A percentile compares a stretch with the other conserved stretches of the same genome.
Evolutionary conservation across 345 rosid species (phyloP).

Genomic region (Pseudoturritis turrita): DNA sequence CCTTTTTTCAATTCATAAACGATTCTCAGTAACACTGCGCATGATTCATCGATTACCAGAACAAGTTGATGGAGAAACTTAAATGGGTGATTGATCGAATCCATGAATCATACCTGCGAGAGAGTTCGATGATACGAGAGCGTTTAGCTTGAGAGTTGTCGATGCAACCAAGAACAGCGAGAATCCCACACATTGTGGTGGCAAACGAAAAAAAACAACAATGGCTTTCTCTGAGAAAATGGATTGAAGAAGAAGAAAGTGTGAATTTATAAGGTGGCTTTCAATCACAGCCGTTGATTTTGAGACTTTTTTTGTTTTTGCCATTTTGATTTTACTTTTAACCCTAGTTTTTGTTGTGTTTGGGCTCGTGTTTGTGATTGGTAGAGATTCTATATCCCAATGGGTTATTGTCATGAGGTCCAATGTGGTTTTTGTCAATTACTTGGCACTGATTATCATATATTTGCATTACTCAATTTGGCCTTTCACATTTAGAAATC

Average conservation of each 20-base stretch:
- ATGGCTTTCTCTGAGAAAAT: neutral
- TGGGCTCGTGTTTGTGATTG: neutral
- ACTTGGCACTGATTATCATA: neutral
- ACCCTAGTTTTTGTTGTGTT: neutral
- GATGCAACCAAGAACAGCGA: constrained; percentile 69
- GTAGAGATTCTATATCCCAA: neutral
- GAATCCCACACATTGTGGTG: constrained; percentile 78
- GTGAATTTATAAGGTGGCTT: constrained; percentile 22
- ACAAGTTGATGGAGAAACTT: neutral
- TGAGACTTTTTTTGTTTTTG: neutral
- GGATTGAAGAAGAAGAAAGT: constrained; percentile 1
- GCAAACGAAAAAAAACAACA: neutral
- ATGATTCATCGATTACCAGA: neutral
- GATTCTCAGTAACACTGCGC: neutral
- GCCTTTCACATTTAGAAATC: constrained; percentile 16
- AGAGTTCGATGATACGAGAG: constrained; percentile 74
- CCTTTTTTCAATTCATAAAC: neutral
- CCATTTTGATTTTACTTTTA: neutral
- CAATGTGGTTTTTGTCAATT: constrained; percentile 1
- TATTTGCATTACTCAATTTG: neutral
- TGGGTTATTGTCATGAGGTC: constrained; percentile 9
- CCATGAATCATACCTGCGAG: constrained; percentile 46
- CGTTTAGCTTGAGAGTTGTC: constrained; percentile 78
- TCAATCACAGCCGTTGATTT: constrained; percentile 40
- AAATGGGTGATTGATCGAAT: neutral